Percentiles rank a stretch among this genome's conserved stretches.
These are phyloP conservation scores for Mycena pura DNA, from an alignment of 768 basidiomycete species.

Conservation along the genomic window DNA sequence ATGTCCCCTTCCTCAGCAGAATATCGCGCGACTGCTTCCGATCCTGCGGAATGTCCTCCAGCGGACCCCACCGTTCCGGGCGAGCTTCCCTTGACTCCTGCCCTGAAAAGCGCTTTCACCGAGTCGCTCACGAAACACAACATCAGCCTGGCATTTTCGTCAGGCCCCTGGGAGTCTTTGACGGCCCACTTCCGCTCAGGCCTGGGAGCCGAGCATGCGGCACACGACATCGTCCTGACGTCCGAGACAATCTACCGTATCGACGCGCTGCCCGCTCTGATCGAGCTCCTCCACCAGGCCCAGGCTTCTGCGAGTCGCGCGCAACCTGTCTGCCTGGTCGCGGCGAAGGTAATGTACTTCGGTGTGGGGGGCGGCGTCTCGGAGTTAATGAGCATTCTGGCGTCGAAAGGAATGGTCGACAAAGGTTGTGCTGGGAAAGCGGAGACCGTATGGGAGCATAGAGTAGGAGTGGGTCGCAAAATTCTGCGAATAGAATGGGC, in stretches of 20 bases:
- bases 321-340: constrained; percentile 66
- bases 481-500: constrained; percentile 71
- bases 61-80: constrained; percentile 48
- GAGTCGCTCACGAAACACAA: constrained; percentile 58
- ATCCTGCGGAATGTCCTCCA: constrained; percentile 36
- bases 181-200: no score
- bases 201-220: constrained; percentile 36
- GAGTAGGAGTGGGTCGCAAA: constrained; percentile 72
- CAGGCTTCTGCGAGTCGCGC: constrained; percentile 36
- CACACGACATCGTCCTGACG: constrained; percentile 80
- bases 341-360: constrained; percentile 93
- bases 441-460: constrained; percentile 68
- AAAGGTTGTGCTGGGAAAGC: constrained; percentile 45
- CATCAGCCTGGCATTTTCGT: constrained; percentile 75
- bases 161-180: constrained; percentile 74
- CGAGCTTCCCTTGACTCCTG: constrained; percentile 70
- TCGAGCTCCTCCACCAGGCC: constrained; percentile 55
- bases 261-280: constrained; percentile 66
- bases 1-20: constrained; percentile 61
- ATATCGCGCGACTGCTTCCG: constrained; percentile 47
- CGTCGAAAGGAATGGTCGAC: constrained; percentile 34
- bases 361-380: constrained; percentile 90
- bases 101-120: constrained; percentile 70
- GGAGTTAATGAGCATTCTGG: constrained; percentile 70
- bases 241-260: constrained; percentile 92